Evolutionary conservation across 768 basidiomycete species (phyloP), one percentile per base, ranked within the genome.

Genomic region (Chalciporus pseudorubinellus): DNA sequence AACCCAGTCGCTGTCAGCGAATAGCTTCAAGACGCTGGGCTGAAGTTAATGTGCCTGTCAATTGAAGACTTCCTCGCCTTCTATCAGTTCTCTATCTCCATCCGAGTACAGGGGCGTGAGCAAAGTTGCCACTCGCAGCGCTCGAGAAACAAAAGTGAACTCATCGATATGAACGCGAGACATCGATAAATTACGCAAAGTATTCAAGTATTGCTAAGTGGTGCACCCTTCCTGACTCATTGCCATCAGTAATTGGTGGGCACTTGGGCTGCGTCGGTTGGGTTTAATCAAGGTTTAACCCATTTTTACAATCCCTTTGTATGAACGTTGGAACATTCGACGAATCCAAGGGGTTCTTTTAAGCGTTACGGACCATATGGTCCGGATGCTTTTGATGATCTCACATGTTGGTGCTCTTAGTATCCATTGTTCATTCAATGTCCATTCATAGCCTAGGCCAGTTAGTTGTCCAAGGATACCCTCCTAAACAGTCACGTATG

Each of bases 91-190:
- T n/a, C n/a, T 36, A 36, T 36, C 34, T 36, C 34, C 34, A 36
- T n/a, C 2, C 16, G n/a, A 36, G 34, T 36, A 16, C 14, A 16
- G 34, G 16, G 16, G 16, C n/a, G n/a, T 36, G n/a, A 36, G 34
- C 16, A 36, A 36, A 36, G 9, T 36, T 16, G 34, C 34, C 16
- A 36, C 34, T 29, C 39, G 44, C 20, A 41, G 46, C 41, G 38
- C 39, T 29, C 5, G 77, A 74, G 16, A 78, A 76, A 44, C 83
- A 82, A 72, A 83, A 76, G 41, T 13, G 7, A 77, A 74, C 38
- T 77, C 79, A 56, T 61, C 51, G 59, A 67, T 63, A 69, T 65
- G 67, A 67, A 45, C 55, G 68, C 56, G 62, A 39, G 67, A 63
- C 40, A 57, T 59, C 42, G 47, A 56, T 57, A n/a, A 20, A 36